Evolutionary conservation across 352 stramenopile genomes (phyloP).

Genomic region (Phytophthora tentaculata): DNA sequence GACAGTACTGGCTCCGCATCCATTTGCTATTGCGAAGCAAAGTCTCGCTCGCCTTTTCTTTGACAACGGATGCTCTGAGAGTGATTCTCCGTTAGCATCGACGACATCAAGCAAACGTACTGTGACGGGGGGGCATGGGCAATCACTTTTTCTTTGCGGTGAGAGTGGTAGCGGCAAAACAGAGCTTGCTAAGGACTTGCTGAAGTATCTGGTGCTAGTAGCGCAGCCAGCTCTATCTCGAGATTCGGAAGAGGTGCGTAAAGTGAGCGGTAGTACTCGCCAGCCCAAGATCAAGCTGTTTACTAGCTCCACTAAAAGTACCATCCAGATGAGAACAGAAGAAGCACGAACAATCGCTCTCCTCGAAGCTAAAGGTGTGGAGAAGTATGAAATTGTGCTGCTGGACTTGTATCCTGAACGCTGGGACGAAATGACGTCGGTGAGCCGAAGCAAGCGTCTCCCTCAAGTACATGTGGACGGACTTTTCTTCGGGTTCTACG

Average conservation of each 20-base stretch:
- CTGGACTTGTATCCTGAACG: conserved; percentile 68
- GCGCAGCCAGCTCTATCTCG: conserved; percentile 45
- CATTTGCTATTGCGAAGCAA: conserved; percentile 79
- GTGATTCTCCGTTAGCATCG: neutral
- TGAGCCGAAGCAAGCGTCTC: conserved; percentile 75
- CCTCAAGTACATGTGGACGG: conserved; percentile 77
- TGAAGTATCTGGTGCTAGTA: conserved; percentile 78
- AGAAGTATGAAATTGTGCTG: conserved; percentile 72
- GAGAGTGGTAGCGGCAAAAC: conserved; percentile 83
- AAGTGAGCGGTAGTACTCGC: neutral
- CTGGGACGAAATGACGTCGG: conserved; percentile 70
- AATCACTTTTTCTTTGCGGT: conserved; percentile 59
- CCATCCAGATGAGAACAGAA: conserved; percentile 82
- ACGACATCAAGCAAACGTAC: conserved; percentile 10
- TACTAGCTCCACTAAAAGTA: conserved; percentile 87
- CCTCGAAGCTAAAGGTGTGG: conserved; percentile 72
- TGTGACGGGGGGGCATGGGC: neutral
- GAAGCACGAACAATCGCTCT: conserved; percentile 76
- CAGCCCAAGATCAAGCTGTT: conserved; percentile 65
- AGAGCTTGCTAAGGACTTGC: conserved; percentile 75
- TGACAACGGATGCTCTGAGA: conserved; percentile 6
- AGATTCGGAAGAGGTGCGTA: neutral
- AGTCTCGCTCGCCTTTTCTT: conserved; percentile 58
- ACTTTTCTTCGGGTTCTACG: conserved; percentile 82
- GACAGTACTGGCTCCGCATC: conserved; percentile 57